Evolutionary conservation across 1,284 basidiomycete genomes (phyloP), one percentile per base, ranked within the genome.

Genomic region (Pisolithus thermaeus): DNA sequence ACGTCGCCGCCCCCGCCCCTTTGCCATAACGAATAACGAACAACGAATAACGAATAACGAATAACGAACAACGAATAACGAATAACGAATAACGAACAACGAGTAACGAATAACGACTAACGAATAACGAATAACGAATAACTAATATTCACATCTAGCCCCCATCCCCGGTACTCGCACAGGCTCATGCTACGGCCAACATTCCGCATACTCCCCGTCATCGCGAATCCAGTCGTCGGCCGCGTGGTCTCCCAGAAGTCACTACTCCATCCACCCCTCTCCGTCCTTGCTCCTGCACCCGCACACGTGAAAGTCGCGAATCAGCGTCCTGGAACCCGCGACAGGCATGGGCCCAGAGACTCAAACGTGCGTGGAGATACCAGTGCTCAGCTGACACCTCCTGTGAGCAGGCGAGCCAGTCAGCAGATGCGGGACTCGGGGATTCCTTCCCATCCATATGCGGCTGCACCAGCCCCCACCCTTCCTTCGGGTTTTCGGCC

Each of bases 391-490:
- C 79, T 79, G 6, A 67, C 84, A 35, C 73, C 79, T 9, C 79
- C 87, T 9, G 73, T 74, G 12, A 81, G 79, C 61, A 75, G 83
- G 48, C 79, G 84, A 40, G 74, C 74, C 3, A 89, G 85, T 59
- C 83, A 85, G 61, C 78, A 78, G 47, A 76, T 73, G 44, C 68
- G 80, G 39, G 80, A 78, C 27, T 67, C 65, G 25, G 73, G 70
- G 3, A 70, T 84, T 40, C 67, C 74, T n/a, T 69, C 79, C 32
- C 85, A 88, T 62, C 85, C 85, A 27, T 88, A 88, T 51, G 86
- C 84, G 6, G 72, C 76, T 37, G 76, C 80, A 9, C 79, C 83
- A 35, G 32, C 32, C 1, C 32, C 32, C 12, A 12, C 32, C 14
- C 12, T 35, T 6, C 67, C 78, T 2, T 75, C 72, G 43, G 78